Evolutionary conservation across 164 flowering plant genomes (phyloP).

Genomic region (Saururus chinensis): DNA sequence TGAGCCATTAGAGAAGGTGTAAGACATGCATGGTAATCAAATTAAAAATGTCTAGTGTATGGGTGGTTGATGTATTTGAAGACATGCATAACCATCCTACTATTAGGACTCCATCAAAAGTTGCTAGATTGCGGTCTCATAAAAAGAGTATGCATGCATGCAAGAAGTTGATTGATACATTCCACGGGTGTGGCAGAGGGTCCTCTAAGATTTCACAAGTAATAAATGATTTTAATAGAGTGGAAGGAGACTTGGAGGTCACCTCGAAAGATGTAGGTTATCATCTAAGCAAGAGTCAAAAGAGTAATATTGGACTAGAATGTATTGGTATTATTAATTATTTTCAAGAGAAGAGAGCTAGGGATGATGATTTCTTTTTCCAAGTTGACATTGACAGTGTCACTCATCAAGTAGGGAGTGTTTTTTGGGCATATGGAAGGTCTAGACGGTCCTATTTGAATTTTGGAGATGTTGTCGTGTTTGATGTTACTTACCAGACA

Average conservation of each 20-base stretch:
- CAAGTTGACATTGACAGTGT: constrained; percentile 70
- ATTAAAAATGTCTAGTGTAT: no score
- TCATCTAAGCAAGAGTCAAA: neutral
- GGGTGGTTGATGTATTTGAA: no score
- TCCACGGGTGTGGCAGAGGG: neutral
- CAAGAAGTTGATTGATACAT: neutral
- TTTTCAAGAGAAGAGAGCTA: constrained; percentile 10
- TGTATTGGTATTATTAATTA: neutral
- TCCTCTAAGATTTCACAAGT: neutral
- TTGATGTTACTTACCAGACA: constrained; percentile 74
- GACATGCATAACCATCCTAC: no score
- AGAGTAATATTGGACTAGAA: neutral
- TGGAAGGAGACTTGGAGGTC: neutral
- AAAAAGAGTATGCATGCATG: no score
- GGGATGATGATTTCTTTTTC: constrained; percentile 50
- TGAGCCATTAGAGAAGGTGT: no score
- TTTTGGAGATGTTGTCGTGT: constrained; percentile 81
- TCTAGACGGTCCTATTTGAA: constrained; percentile 48
- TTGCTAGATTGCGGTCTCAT: neutral
- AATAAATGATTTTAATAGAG: neutral
- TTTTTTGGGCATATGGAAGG: constrained; percentile 76
- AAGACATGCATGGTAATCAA: no score
- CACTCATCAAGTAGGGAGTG: constrained; percentile 43
- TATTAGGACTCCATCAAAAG: neutral
- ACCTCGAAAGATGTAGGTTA: neutral